Evolutionary conservation across 768 basidiomycete species (phyloP), one percentile per base, ranked within the genome.

Genomic region (Clavulina sp.): DNA sequence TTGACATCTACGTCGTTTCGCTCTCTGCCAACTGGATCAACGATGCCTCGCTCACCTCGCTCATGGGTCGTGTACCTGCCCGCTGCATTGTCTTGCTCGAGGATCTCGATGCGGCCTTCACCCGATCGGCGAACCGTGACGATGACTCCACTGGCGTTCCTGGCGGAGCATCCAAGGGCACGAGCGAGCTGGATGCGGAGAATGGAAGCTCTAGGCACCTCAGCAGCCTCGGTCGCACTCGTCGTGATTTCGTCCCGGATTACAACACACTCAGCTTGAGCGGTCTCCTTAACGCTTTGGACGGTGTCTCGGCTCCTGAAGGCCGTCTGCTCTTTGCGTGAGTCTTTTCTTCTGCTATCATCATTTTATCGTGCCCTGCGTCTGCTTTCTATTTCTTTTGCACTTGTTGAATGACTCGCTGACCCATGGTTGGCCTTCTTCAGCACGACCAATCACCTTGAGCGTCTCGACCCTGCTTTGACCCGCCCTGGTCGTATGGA

Each of bases 1-100:
- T 95, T 41, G 85, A 91, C 69, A 86, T 95, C 59, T 92, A 91
- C 61, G 84, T 89, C 51, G 78, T 92, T 47, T 87, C 87, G 19
- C 69, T 91, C 48, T 84, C 81, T 26, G 52, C 54, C 28, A 52
- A 47, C 46, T 57, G 56, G 56, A 82, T 89, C 62, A 83, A 81
- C 54, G 89, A 93, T 61, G 79, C 79, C 56, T 87, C 85, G 5
- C 70, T 93, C 28, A 82, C 79, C 23, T 80, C 81, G 6, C 74
- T 92, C 33, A 86, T 93, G 80, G 82, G 85, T 28, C 77, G 81
- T 33, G 85, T 91, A 4, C 85, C 87, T 2, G 77, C 82, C 31
- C 77, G 80, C 18, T 86, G 83, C 62, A 84, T 93, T 41, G 77
- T 93, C 51, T 73, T 93, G 7, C 73, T 93, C 21, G 89, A 93